Conservation (phyloP, 495 filamentous ascomycete genomes). For the Penicillium parvum region DNA sequence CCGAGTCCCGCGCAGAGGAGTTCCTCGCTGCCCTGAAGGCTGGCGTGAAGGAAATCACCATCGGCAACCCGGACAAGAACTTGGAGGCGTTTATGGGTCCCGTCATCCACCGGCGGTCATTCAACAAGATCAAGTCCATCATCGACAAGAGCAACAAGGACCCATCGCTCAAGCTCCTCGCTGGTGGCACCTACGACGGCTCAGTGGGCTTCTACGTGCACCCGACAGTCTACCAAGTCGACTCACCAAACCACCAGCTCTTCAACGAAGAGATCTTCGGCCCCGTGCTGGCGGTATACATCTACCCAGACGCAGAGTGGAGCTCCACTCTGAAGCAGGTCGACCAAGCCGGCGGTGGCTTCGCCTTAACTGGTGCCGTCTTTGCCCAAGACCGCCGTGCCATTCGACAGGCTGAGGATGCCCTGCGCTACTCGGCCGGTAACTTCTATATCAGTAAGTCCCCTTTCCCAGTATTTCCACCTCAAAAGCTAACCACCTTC, state of each 20-base stretch:
- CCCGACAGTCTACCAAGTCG: conserved; percentile 66
- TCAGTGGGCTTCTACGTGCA: conserved; percentile 65
- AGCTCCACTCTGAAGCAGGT: conserved; percentile 49
- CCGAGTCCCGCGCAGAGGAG: conserved; percentile 58
- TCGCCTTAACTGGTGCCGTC: conserved; percentile 72
- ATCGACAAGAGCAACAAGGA: conserved; percentile 69
- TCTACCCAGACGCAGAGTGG: conserved; percentile 64
- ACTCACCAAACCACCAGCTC: conserved; percentile 58
- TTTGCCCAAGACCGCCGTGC: conserved; percentile 67
- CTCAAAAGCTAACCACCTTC: not conserved
- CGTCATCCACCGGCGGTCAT: conserved; percentile 69
- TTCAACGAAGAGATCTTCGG: conserved; percentile 75
- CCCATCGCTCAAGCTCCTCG: conserved; percentile 55
- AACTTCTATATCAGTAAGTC: conserved; percentile 78
- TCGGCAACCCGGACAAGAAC: conserved; percentile 58
- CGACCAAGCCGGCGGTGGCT: conserved; percentile 57
- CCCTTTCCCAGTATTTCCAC: not conserved
- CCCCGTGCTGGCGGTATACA: conserved; percentile 62
- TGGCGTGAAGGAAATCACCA: conserved; percentile 31
- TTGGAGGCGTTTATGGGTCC: conserved; percentile 68
- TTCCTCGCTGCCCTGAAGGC: conserved; percentile 53
- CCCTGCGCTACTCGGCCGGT: conserved; percentile 69
- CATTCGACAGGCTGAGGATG: conserved; percentile 66
- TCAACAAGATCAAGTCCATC: conserved; percentile 62
- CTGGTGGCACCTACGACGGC: conserved; percentile 66